phyloP scores from a whole-genome alignment of 2,329 filamentous ascomycete genomes.

The Xylaria sp. region DNA sequence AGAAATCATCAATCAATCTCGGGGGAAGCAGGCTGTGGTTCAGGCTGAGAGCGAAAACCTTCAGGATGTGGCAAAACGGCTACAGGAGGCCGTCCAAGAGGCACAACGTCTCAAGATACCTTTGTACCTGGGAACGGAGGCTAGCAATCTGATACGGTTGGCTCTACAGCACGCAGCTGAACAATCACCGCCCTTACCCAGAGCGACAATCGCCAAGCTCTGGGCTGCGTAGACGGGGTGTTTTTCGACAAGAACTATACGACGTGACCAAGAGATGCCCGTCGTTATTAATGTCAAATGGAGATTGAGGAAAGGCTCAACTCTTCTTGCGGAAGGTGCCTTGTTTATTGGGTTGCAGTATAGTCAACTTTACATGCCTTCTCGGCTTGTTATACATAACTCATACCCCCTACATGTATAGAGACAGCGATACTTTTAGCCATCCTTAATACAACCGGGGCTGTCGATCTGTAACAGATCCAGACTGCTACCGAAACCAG shows the following conservation, averaged over 20 bases:
- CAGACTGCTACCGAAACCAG: background rate
- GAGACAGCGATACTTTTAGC: background rate
- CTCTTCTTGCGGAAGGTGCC: background rate
- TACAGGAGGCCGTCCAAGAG: constrained; percentile 55
- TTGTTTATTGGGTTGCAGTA: constrained; percentile 8
- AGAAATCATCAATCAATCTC: constrained; percentile 53
- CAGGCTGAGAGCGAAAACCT: constrained; percentile 44
- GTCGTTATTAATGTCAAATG: background rate
- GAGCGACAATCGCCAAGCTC: constrained; percentile 44
- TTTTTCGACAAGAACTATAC: constrained; percentile 1
- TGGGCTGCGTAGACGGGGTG: constrained; percentile 42
- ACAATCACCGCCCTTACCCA: constrained; percentile 39
- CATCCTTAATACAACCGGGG: constrained; percentile 16
- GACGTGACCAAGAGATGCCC: constrained; percentile 2
- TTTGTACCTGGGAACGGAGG: constrained; percentile 55
- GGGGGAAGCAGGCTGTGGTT: constrained; percentile 38
- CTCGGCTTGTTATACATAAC: constrained; percentile 21
- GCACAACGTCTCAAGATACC: constrained; percentile 57
- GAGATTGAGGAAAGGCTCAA: background rate
- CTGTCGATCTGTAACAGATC: background rate
- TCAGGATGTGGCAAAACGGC: constrained; percentile 45
- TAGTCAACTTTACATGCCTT: constrained; percentile 21
- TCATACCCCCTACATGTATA: constrained; percentile 9
- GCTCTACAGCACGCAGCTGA: constrained; percentile 43
- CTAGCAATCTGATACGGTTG: constrained; percentile 52